Base-by-base conservation (phyloP, 352 stramenopile species). In the Phytopythium vexans region DNA sequence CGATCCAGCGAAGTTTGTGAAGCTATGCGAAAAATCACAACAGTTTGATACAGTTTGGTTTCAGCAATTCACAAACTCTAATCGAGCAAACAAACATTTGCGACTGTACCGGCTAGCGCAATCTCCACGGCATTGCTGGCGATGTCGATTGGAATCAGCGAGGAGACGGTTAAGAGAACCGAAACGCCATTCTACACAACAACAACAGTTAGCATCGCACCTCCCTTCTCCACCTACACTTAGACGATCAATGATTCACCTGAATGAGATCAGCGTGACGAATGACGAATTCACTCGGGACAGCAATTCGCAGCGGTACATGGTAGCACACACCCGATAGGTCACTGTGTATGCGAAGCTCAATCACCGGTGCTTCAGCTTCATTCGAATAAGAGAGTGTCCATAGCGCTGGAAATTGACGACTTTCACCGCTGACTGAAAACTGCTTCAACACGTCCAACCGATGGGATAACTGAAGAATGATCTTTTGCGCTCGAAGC, bases 351-450 rank as follows among this genome's bases (percentile, higher is more conserved):
- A 47, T 21, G n/a, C 41, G 41, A 10, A 47, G 41, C 4, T 47
- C 9, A 10, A 47, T 16, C n/a, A 10, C 21, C 2, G 21, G 21
- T 27, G 21, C 21, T 27, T 27, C 21, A 27, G 21, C 41, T 10
- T 47, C n/a, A 4, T 47, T 10, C 9, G n/a, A 16, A 47, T 47
- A 27, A 1, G 9, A 47, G 9, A 47, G 41, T 4, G 9, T 47
- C 41, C 41, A 47, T 4, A 47, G 9, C n/a, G 41, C 41, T 47
- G 41, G 41, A 16, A 21, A 47, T 47, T 21, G 9, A 10, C 41
- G 41, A 2, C 1, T 47, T 3, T 47, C 41, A 16, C n/a, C 4
- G n/a, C 32, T 47, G 41, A 47, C 41, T 47, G 6, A 1, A 1
- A 47, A 3, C 41, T 21, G n/a, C n/a, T 47, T 47, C 6, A 47